A percentile compares a stretch with the other conserved stretches of the same genome.
Conservation (phyloP, 768 basidiomycete genomes). For the Lactifluus pinguis region DNA sequence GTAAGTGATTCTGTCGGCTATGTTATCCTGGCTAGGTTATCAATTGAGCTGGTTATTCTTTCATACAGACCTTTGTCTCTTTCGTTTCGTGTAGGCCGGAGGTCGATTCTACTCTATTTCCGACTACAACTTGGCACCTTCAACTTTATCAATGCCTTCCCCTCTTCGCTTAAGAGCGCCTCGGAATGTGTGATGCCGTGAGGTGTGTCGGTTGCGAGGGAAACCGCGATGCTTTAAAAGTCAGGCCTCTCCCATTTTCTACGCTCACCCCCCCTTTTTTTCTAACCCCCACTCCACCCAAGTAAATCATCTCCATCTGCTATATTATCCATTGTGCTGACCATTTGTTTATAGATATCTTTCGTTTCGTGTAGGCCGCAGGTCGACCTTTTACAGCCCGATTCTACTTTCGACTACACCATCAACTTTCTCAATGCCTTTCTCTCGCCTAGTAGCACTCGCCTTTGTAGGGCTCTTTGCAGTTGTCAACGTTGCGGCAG, state of each 20-base stretch:
- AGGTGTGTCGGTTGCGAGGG: too few relatives aligned
- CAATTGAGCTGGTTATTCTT: too few relatives aligned
- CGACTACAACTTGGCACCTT: conserved; percentile 15
- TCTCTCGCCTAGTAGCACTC: conserved; percentile 31
- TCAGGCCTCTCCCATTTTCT: too few relatives aligned
- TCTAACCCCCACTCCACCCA: background rate
- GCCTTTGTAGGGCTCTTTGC: conserved; percentile 35
- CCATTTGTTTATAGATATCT: conserved; percentile 16
- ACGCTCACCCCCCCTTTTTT: too few relatives aligned
- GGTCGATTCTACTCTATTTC: conserved; percentile 22
- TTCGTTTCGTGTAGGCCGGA: conserved; percentile 24
- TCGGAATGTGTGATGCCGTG: too few relatives aligned
- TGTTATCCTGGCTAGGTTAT: too few relatives aligned
- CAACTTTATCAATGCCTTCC: conserved; percentile 35
- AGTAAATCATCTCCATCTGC: background rate
- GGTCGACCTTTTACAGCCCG: conserved; percentile 25
- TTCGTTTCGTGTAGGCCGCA: conserved; percentile 25
- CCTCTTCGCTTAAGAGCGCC: conserved; percentile 6
- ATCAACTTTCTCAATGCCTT: conserved; percentile 35
- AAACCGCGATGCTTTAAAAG: too few relatives aligned
- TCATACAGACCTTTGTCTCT: too few relatives aligned
- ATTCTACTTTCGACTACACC: conserved; percentile 21
- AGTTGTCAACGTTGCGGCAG: conserved; percentile 34
- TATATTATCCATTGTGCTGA: background rate
- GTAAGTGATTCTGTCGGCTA: too few relatives aligned